Evolutionary conservation across 495 filamentous ascomycete species (phyloP).

Genomic region (Cenococcum geophilum): DNA sequence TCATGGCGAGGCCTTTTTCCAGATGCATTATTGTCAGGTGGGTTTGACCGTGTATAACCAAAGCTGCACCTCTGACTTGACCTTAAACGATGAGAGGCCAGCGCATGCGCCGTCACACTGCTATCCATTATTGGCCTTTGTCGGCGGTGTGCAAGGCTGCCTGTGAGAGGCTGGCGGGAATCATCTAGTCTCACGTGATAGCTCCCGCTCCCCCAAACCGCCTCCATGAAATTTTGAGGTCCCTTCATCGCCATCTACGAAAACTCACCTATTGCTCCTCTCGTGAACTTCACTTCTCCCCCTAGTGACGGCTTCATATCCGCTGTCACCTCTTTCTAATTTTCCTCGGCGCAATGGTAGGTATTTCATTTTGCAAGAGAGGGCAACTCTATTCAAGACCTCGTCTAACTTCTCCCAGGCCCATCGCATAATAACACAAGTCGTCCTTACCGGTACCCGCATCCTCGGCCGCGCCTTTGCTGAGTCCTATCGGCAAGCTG

Average conservation of each 20-base stretch:
- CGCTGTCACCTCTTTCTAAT: background rate
- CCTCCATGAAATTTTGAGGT: background rate
- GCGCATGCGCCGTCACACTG: too few species aligned
- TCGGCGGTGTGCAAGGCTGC: too few species aligned
- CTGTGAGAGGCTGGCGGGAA: background rate
- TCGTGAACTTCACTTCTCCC: background rate
- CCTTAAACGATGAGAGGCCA: too few species aligned
- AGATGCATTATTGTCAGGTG: background rate
- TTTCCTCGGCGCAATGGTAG: background rate
- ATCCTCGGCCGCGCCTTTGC: constrained; percentile 89
- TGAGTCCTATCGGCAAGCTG: constrained; percentile 55
- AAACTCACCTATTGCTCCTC: background rate
- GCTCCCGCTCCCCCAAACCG: background rate
- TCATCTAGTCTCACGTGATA: background rate
- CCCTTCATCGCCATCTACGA: background rate
- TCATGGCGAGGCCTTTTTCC: background rate
- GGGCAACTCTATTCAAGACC: background rate
- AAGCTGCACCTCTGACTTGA: too few species aligned
- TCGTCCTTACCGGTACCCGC: constrained; percentile 80
- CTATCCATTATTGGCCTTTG: too few species aligned
- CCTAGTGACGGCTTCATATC: background rate
- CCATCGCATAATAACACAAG: constrained; percentile 89
- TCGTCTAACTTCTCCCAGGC: constrained; percentile 51
- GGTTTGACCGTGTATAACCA: background rate
- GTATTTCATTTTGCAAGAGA: background rate